phyloP scores from a whole-genome alignment of 2,329 filamentous ascomycete genomes.

The Xylaria sp. region DNA sequence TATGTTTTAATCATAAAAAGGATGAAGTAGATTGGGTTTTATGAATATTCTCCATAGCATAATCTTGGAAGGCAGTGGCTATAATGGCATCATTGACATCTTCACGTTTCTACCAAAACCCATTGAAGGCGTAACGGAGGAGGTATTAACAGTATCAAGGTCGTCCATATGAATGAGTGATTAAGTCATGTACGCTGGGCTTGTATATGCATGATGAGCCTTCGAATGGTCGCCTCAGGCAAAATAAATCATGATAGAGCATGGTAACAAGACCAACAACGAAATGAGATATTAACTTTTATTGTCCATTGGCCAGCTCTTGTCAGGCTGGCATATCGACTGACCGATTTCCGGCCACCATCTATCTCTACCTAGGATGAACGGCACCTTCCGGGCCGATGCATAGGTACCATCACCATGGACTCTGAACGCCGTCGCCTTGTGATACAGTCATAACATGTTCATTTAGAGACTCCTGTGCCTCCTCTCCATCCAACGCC shows the following conservation, averaged over 20 bases:
- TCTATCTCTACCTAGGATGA: constrained; percentile 14
- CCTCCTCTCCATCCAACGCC: not conserved
- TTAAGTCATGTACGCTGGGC: no score
- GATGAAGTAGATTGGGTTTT: no score
- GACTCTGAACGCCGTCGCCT: constrained; percentile 18
- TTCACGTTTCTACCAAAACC: no score
- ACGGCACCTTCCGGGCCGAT: constrained; percentile 1
- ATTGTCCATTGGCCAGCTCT: constrained; percentile 1
- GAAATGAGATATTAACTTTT: constrained; percentile 17
- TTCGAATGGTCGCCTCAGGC: constrained; percentile 1
- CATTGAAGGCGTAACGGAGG: no score
- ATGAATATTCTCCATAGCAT: no score
- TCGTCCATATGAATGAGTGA: no score
- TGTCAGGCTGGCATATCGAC: not conserved
- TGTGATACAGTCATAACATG: constrained; percentile 6
- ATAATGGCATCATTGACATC: no score
- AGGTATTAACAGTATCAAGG: no score
- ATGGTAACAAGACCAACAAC: constrained; percentile 8
- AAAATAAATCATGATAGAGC: constrained; percentile 5
- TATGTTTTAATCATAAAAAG: no score
- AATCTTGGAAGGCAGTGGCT: no score
- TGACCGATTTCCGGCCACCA: not conserved
- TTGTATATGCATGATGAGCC: not conserved
- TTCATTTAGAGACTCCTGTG: not conserved
- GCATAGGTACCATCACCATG: constrained; percentile 1